Conservation (phyloP, 164 flowering plant genomes). For the Stephania yunnanensis region DNA sequence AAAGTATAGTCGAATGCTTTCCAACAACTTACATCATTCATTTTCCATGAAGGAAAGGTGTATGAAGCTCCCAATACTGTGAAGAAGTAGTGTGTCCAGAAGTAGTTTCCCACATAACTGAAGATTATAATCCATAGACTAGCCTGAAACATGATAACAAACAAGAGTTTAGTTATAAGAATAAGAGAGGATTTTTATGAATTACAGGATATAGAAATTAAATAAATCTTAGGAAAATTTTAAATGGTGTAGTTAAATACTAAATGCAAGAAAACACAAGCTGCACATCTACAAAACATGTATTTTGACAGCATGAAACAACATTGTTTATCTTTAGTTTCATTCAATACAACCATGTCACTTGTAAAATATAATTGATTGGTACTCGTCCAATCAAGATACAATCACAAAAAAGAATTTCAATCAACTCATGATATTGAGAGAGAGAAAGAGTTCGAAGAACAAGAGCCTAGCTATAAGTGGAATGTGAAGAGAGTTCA, state of each 20-base stretch:
- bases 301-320: too few species aligned
- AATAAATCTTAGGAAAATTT: too few species aligned
- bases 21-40: constrained; percentile 73
- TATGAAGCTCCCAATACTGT: constrained; percentile 97
- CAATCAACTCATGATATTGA: too few species aligned
- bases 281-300: too few species aligned
- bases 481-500: too few species aligned
- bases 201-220: neutral
- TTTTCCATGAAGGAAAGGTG: constrained; percentile 96
- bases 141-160: constrained; percentile 52
- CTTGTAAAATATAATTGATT: neutral
- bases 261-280: neutral
- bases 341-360: neutral
- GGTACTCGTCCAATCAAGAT: too few species aligned
- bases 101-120: constrained; percentile 97
- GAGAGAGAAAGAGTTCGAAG: too few species aligned
- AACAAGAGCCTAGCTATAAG: too few species aligned
- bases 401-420: too few species aligned
- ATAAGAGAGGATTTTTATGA: neutral
- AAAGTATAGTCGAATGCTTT: neutral
- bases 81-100: constrained; percentile 99
- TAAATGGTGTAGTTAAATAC: neutral
- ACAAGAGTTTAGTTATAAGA: neutral
- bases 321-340: too few species aligned
- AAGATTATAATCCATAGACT: constrained; percentile 85